Percentiles rank a stretch among this genome's conserved stretches.
Conservation (phyloP, 768 basidiomycete genomes). For the Lentinula lateritia region DNA sequence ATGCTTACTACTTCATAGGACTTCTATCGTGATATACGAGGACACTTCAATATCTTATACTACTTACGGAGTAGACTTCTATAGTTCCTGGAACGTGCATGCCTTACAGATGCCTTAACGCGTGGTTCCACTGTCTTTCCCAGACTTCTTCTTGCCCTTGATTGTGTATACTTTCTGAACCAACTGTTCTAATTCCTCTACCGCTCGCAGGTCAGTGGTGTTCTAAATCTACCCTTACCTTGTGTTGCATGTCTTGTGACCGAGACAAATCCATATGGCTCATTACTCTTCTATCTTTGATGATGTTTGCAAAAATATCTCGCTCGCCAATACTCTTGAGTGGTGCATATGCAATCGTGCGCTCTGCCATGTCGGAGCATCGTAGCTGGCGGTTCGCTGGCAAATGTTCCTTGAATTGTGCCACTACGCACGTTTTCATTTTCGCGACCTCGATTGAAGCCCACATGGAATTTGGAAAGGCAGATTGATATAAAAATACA, state of each 20-base stretch:
- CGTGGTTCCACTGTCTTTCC: too few relatives aligned
- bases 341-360: too few relatives aligned
- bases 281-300: background rate
- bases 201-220: background rate
- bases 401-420: background rate
- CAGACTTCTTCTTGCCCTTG: too few relatives aligned
- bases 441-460: background rate
- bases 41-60: too few relatives aligned
- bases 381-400: background rate
- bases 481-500: background rate
- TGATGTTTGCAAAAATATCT: background rate
- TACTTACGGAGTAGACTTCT: too few relatives aligned
- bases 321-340: too few relatives aligned
- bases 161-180: too few relatives aligned
- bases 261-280: background rate
- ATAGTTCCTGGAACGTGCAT: background rate
- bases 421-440: background rate
- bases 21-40: too few relatives aligned
- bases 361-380: too few relatives aligned
- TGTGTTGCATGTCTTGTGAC: background rate
- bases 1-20: too few relatives aligned
- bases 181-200: too few relatives aligned
- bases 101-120: background rate
- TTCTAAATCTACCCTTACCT: background rate
- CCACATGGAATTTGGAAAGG: background rate